Evolutionary conservation across 371 early-diverging fungal genomes (phyloP).

Genomic region (Neoconidiobolus thromboides): DNA sequence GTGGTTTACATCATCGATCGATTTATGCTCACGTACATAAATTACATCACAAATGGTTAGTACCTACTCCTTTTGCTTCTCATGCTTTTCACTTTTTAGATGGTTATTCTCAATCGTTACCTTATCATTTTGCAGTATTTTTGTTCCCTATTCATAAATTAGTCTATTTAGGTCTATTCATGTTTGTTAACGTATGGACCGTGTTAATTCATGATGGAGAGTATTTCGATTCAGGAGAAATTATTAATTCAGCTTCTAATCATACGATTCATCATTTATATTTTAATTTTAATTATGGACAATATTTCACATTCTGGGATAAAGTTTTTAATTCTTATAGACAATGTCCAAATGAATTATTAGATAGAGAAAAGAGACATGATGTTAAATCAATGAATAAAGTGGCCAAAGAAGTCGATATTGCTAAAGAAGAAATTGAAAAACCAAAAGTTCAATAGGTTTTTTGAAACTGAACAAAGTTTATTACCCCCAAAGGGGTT

Average conservation of each 20-base stretch:
- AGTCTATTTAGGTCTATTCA: constrained; percentile 63
- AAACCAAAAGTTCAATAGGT: background rate
- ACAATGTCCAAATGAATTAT: constrained; percentile 45
- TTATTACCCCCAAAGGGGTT: background rate
- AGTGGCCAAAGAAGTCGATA: constrained; percentile 43
- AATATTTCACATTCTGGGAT: constrained; percentile 85
- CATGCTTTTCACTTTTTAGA: constrained; percentile 90
- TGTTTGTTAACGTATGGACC: constrained; percentile 88
- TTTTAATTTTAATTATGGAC: constrained; percentile 96
- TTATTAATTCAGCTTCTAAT: constrained; percentile 72
- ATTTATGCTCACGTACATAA: constrained; percentile 82
- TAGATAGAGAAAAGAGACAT: constrained; percentile 32
- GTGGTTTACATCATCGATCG: constrained; percentile 66
- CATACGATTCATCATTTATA: constrained; percentile 91
- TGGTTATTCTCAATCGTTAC: constrained; percentile 81
- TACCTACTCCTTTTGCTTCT: constrained; percentile 88
- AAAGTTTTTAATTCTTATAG: constrained; percentile 50
- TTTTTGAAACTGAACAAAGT: background rate
- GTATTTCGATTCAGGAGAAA: constrained; percentile 8
- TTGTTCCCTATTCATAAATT: constrained; percentile 78
- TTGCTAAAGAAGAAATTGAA: background rate
- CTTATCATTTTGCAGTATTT: constrained; percentile 82
- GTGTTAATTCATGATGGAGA: constrained; percentile 88
- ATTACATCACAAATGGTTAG: constrained; percentile 29
- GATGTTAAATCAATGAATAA: constrained; percentile 39